These are phyloP conservation scores for Daldinia sp. DNA, from an alignment of 2,329 filamentous ascomycete genomes.

Conservation along the genomic window DNA sequence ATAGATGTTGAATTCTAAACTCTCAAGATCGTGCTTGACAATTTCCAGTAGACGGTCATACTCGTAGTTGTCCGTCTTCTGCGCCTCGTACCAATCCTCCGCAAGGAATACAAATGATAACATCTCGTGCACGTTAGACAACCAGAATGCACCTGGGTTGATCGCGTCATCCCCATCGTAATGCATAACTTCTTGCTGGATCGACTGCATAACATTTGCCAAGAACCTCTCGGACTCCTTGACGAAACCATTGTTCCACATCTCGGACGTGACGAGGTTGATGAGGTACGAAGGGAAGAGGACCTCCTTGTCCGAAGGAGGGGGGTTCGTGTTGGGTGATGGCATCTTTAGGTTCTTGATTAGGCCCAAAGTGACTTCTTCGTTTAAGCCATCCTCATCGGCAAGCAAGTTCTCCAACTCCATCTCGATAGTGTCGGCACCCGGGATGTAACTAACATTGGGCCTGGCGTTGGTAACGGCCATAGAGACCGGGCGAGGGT, in stretches of 20 bases:
- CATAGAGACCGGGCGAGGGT: slow-evolving; percentile 96
- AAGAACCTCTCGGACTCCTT: slow-evolving; percentile 99
- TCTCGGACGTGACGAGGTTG: slow-evolving; percentile 98
- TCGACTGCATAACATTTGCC: slow-evolving; percentile 99
- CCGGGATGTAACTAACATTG: slow-evolving; percentile 79
- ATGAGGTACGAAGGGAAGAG: slow-evolving; percentile 98
- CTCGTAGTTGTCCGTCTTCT: slow-evolving; percentile 99
- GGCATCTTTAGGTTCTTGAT: slow-evolving; percentile 98
- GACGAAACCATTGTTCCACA: slow-evolving; percentile 99
- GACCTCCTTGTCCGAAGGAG: slow-evolving; percentile 97
- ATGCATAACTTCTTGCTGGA: slow-evolving; percentile 99
- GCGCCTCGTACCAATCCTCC: slow-evolving; percentile 99
- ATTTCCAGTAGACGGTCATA: slow-evolving; percentile 97
- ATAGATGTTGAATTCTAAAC: slow-evolving; percentile 99
- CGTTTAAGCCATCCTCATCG: slow-evolving; percentile 94
- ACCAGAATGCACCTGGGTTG: slow-evolving; percentile 97
- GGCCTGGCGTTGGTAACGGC: slow-evolving; percentile 77
- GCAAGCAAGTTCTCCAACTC: slow-evolving; percentile 93
- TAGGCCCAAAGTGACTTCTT: slow-evolving; percentile 94
- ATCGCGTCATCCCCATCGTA: slow-evolving; percentile 97
- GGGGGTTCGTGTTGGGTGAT: slow-evolving; percentile 82
- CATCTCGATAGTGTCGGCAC: slow-evolving; percentile 89
- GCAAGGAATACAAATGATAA: slow-evolving; percentile 98
- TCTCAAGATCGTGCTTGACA: slow-evolving; percentile 98
- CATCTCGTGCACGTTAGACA: slow-evolving; percentile 99